Conservation (phyloP, 2,329 filamentous ascomycete species). For the Clonostachys solani region DNA sequence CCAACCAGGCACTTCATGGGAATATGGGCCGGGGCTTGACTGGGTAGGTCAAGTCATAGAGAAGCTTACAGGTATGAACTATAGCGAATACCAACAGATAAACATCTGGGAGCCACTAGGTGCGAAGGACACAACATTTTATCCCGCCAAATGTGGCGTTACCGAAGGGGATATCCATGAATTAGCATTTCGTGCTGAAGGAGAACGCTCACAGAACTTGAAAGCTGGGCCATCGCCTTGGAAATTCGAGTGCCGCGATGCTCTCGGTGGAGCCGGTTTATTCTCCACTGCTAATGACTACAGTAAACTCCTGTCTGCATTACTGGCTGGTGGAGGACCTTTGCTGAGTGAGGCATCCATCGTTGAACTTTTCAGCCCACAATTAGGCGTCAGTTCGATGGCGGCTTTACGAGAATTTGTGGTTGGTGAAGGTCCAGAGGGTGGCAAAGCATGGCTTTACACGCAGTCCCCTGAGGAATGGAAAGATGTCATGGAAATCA, state of each 20-base stretch:
- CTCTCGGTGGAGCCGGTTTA: conserved; percentile 37
- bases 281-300: conserved; percentile 36
- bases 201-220: background rate
- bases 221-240: background rate
- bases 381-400: too few species aligned
- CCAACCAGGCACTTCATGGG: conserved; percentile 40
- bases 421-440: too few species aligned
- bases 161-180: too few species aligned
- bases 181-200: background rate
- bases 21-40: conserved; percentile 40
- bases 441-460: too few species aligned
- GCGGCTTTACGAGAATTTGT: too few species aligned
- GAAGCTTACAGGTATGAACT: conserved; percentile 22
- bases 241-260: conserved; percentile 10
- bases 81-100: conserved; percentile 29
- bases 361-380: too few species aligned
- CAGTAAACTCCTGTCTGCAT: conserved; percentile 17
- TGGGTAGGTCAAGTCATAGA: conserved; percentile 42
- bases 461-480: too few species aligned
- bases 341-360: too few species aligned
- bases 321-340: too few species aligned
- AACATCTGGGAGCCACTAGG: conserved; percentile 29
- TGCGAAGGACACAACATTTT: conserved; percentile 11
- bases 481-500: too few species aligned
- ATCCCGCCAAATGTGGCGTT: too few species aligned